Evolutionary conservation across 2,329 filamentous ascomycete genomes (phyloP).

Genomic region (Scopulariopsis brevicaulis): DNA sequence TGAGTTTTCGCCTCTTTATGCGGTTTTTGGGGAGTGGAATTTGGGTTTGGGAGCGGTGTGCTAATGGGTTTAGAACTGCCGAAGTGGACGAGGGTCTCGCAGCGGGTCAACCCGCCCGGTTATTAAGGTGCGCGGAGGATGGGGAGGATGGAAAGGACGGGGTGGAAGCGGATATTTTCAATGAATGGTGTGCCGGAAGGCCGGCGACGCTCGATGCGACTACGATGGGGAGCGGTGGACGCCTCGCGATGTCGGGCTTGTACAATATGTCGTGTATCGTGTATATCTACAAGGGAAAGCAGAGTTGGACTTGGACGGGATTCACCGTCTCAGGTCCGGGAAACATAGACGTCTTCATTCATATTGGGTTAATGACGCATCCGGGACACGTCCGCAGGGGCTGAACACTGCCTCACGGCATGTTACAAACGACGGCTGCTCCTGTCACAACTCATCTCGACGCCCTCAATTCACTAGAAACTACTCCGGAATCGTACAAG

Average conservation of each 20-base stretch:
- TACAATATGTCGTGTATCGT: slow-evolving; percentile 2
- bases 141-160: background rate
- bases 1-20: slow-evolving; percentile 35
- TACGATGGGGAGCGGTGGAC: background rate
- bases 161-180: background rate
- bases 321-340: background rate
- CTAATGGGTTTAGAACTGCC: slow-evolving; percentile 50
- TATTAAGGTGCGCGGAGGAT: slow-evolving; percentile 48
- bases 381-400: too few relatives aligned
- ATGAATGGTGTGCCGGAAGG: background rate
- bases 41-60: background rate
- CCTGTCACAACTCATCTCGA: background rate
- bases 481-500: background rate
- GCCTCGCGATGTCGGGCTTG: background rate
- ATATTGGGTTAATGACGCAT: background rate
- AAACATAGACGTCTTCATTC: background rate
- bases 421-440: background rate
- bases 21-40: background rate
- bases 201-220: background rate
- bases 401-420: too few relatives aligned
- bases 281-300: background rate
- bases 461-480: background rate
- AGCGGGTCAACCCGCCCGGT: slow-evolving; percentile 87
- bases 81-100: slow-evolving; percentile 93
- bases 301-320: background rate